Evolutionary conservation across 306 rosid genomes (phyloP).

Genomic region (Gleditsia sinensis): DNA sequence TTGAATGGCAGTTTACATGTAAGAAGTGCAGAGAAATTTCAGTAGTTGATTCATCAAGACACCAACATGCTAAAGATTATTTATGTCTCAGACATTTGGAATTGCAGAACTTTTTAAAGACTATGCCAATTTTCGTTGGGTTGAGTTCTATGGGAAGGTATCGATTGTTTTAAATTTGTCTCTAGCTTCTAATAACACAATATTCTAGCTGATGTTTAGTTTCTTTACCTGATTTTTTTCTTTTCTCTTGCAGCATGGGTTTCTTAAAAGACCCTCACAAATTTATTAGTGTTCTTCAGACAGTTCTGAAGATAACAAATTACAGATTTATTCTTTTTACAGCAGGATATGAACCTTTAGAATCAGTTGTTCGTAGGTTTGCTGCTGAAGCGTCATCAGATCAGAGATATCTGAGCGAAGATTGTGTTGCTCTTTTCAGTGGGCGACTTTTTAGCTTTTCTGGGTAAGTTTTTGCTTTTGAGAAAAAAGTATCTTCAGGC

Average conservation of each 20-base stretch:
- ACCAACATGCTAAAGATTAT: conserved; percentile 37
- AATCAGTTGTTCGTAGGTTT: conserved; percentile 40
- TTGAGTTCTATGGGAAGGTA: conserved; percentile 85
- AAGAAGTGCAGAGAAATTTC: conserved; percentile 58
- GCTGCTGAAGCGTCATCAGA: conserved; percentile 48
- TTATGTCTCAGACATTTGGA: conserved; percentile 61
- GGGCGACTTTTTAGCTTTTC: conserved; percentile 63
- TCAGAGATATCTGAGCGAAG: conserved; percentile 47
- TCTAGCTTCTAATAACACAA: conserved; percentile 2
- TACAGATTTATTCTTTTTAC: conserved; percentile 75
- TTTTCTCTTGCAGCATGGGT: conserved; percentile 74
- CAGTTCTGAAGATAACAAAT: conserved; percentile 55
- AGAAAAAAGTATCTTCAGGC: too few relatives aligned
- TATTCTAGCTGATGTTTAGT: conserved; percentile 1
- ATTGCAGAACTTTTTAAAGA: conserved; percentile 54
- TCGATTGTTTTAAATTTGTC: conserved; percentile 30
- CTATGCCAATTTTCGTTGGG: conserved; percentile 69
- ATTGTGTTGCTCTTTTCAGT: conserved; percentile 52
- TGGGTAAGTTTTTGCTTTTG: conserved; percentile 56
- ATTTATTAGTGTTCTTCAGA: conserved; percentile 61
- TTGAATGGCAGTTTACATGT: conserved; percentile 84
- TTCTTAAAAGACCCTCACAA: conserved; percentile 60
- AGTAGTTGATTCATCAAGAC: conserved; percentile 37
- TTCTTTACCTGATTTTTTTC: conserved; percentile 25
- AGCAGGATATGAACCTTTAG: conserved; percentile 71